Evolutionary conservation across 345 rosid genomes (phyloP), one percentile per base, ranked within the genome.

Genomic region (Reutealis trisperma): DNA sequence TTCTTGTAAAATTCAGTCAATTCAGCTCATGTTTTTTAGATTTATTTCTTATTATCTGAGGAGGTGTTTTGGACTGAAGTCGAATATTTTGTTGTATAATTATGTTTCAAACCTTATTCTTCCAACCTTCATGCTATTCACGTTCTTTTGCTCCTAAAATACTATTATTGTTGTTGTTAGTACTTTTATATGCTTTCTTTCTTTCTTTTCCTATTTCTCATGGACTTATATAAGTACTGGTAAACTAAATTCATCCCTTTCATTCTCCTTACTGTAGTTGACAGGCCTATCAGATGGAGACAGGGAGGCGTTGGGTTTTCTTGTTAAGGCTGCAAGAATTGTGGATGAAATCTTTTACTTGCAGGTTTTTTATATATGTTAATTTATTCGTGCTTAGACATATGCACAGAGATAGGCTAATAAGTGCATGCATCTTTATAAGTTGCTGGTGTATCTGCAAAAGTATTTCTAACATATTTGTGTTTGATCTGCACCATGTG

Each of bases 311-410:
- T 72, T 95, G 79, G 60, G 72, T 68, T 84, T 91, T 59, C 82
- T 95, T 66, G 85, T 91, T 69, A 90, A 89, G 89, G 98, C 99
- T 82, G 98, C 98, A 71, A 84, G 80, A 84, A 44, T 91, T 55
- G 83, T 93, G 75, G 97, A 95, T 76, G 97, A 95, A 54, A 90
- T 91, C 67, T 95, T 93, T 74, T 81, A 87, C 81, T 84, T 82
- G 78, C 99, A 93, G 99, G 99, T 91, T 2, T 45, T 30, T 32
- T 27, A 24, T 44, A 11, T 44, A 3, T 45, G 49, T 45, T 45
- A 45, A 45, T 45, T 45, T 45, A 42, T n/a, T 27, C 11, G 5
- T 69, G 62, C 75, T 71, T 70, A 55, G 5, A 27, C 49, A 70
- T 18, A 42, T 8, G 52, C 59, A 60, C 25, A 41, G 64, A 55